Base-by-base conservation (phyloP, 345 rosid genomes). In the Murraya paniculata region DNA sequence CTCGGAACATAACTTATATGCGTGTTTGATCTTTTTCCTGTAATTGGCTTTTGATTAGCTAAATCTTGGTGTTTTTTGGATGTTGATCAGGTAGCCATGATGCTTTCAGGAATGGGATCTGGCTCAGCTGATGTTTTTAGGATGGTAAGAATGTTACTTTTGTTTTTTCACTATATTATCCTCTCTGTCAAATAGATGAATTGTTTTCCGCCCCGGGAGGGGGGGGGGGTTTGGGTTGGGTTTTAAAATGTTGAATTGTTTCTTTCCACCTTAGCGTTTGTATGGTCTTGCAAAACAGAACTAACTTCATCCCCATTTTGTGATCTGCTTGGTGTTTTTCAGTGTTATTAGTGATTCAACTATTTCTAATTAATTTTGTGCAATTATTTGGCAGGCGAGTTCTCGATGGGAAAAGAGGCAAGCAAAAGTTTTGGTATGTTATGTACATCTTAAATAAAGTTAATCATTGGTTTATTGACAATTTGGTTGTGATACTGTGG, bases 41-140 rank as follows among this genome's bases (percentile, higher is more conserved):
- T 69, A 28, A 21, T 73, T 73, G 35, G 9, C 38, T 39, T 39
- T 60, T 21, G 11, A 19, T 14, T 79, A 27, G 59, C 76, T 65
- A 48, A 76, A 65, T 13, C 38, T 57, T 9, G 13, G 21, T 45
- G 9, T 33, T 41, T 80, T 73, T 53, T 75, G 55, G 66, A 83
- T 82, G 80, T 73, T 86, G 81, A 79, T 73, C 90, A 93, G 99
- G 99, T 93, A 57, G 99, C 90, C 72, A 72, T 95, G 72, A 93
- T 95, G 99, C 99, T 95, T 80, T 88, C 99, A 38, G 99, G 99
- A 79, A 93, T 95, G 99, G 99, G 98, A 67, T 81, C 95, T 50
- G 90, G 83, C 64, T 83, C 89, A 4, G 66, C 81, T 6, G 98
- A 95, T 76, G 95, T 93, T 80, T 95, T 95, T 86, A 88, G 97